These are phyloP conservation scores for Fraxinus dipetala DNA, from an alignment of 305 asterid genomes.

Conservation along the genomic window DNA sequence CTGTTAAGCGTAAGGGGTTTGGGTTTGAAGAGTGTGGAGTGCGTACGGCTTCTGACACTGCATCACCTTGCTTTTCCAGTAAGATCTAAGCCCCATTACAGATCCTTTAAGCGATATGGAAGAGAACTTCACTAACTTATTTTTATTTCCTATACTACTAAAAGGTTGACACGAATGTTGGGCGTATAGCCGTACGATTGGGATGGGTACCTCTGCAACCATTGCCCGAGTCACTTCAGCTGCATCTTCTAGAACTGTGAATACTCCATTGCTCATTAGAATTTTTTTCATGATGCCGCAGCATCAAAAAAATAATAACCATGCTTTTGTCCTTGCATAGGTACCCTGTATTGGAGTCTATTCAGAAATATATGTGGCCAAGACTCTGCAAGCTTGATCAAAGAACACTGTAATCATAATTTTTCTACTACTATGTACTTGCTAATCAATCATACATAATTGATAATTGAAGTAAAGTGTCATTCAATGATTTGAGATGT, in stretches of 20 bases:
- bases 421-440: conserved; percentile 8
- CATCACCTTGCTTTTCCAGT: conserved; percentile 24
- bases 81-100: conserved; percentile 34
- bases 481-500: conserved; percentile 31
- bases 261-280: conserved; percentile 28
- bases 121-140: conserved; percentile 27
- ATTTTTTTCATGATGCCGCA: conserved; percentile 13
- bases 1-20: conserved; percentile 22
- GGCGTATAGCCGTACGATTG: conserved; percentile 18
- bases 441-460: conserved; percentile 8
- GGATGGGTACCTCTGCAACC: conserved; percentile 24
- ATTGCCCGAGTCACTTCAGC: conserved; percentile 13
- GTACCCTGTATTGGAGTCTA: conserved; percentile 92
- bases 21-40: conserved; percentile 20
- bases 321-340: conserved; percentile 40
- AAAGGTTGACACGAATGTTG: conserved; percentile 85
- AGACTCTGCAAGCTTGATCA: conserved; percentile 99
- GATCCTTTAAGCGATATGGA: conserved; percentile 13
- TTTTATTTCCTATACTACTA: conserved; percentile 29
- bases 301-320: conserved; percentile 24
- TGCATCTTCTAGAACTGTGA: conserved; percentile 46
- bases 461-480: conserved; percentile 17
- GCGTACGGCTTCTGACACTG: conserved; percentile 7
- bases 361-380: conserved; percentile 96
- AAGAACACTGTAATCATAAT: conserved; percentile 64